A percentile compares a stretch with the other conserved stretches of the same genome.
These are phyloP conservation scores for Fusarium pseudocircinatum DNA, from an alignment of 2,329 filamentous ascomycete species.

Conservation along the genomic window DNA sequence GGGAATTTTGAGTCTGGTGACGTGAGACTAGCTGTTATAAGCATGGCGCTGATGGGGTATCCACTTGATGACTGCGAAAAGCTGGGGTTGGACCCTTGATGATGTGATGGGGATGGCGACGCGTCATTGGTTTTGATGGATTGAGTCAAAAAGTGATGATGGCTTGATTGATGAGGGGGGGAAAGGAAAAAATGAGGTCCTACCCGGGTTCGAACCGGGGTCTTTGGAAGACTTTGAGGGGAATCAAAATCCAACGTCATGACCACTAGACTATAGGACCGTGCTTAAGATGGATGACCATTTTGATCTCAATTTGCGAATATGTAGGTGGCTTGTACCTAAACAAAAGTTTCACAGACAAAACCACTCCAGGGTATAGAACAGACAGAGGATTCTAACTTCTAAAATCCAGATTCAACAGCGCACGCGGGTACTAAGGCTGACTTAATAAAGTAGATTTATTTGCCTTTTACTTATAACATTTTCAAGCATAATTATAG, in stretches of 20 bases:
- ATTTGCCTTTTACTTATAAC: fast-evolving
- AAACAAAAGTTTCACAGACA: fast-evolving
- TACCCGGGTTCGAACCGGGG: constrained; percentile 29
- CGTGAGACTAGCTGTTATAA: neutral
- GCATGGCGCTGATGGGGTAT: neutral
- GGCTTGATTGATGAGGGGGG: too few relatives aligned
- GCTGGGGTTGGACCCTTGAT: constrained; percentile 3
- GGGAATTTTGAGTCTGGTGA: neutral
- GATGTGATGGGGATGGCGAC: neutral
- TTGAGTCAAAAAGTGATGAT: neutral
- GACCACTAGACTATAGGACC: constrained; percentile 31
- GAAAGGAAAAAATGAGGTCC: constrained; percentile 8
- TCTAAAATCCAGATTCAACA: fast-evolving
- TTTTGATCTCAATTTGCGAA: fast-evolving
- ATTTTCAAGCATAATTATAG: neutral
- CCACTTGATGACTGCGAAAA: neutral
- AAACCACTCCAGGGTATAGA: neutral
- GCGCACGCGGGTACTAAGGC: neutral
- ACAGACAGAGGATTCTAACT: fast-evolving
- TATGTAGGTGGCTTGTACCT: fast-evolving
- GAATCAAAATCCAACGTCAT: constrained; percentile 25
- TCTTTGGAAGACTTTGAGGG: constrained; percentile 17
- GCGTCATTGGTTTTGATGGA: neutral
- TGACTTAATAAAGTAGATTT: fast-evolving
- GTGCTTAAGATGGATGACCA: neutral